phyloP scores from a whole-genome alignment of 23 red algal species.

The Pyropia yezoensis region DNA sequence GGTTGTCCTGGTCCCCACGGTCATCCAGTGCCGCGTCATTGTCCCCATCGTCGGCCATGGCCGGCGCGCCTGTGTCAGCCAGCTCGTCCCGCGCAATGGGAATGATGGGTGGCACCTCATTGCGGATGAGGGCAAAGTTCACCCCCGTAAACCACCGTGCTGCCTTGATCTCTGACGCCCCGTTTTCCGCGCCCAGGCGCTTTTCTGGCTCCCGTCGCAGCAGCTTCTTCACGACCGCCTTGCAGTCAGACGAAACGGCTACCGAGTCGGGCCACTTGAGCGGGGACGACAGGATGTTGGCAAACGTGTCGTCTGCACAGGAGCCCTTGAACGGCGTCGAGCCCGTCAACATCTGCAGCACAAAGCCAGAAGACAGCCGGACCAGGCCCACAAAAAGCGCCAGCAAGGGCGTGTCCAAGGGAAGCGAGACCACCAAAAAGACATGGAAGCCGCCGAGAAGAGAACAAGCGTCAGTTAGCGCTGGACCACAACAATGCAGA shows the following conservation, averaged over 20 bases:
- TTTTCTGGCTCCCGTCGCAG: slow-evolving; percentile 69
- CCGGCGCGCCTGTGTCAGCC: no score
- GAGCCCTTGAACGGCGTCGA: slow-evolving; percentile 85
- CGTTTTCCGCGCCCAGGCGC: slow-evolving; percentile 69
- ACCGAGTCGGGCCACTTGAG: slow-evolving; percentile 64
- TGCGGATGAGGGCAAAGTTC: slow-evolving; percentile 83
- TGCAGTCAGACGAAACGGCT: slow-evolving; percentile 66
- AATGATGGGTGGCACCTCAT: slow-evolving; percentile 60
- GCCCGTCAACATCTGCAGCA: slow-evolving; percentile 61
- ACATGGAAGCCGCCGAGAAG: no score
- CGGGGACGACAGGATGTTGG: slow-evolving; percentile 66
- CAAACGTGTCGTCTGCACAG: slow-evolving; percentile 83
- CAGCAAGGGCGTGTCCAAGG: no score
- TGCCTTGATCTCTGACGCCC: slow-evolving; percentile 80
- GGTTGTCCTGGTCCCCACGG: no score
- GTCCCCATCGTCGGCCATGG: no score
- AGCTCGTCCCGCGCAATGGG: slow-evolving; percentile 44
- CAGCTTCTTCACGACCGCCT: slow-evolving; percentile 84
- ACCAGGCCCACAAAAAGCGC: no score
- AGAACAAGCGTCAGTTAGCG: no score
- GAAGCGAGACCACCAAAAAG: no score
- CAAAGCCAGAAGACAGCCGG: no score
- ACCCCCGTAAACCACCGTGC: slow-evolving; percentile 82
- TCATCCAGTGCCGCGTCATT: no score
- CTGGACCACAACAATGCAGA: no score